These are phyloP conservation scores for Fomitopsis betulina DNA, from an alignment of 1,284 basidiomycete genomes.

Conservation along the genomic window DNA sequence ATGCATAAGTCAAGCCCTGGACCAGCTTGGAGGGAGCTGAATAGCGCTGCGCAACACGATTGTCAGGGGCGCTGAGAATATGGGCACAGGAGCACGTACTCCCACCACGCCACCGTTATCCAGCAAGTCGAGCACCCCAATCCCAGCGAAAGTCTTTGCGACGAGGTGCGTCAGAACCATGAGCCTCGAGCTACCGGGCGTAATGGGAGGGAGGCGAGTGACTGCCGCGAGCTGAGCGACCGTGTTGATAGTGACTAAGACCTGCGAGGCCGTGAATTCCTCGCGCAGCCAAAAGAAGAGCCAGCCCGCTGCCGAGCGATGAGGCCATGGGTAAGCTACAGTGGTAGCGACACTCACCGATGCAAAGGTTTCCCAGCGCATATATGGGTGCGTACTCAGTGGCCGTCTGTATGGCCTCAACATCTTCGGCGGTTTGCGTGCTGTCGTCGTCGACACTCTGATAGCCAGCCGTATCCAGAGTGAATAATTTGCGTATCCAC, in stretches of 20 bases:
- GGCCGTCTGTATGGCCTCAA: constrained; percentile 16
- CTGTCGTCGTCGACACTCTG: constrained; percentile 4
- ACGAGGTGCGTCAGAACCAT: constrained; percentile 27
- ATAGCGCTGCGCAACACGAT: constrained; percentile 9
- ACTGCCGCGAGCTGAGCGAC: constrained; percentile 29
- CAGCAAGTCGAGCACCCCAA: constrained; percentile 31
- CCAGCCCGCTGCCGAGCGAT: constrained; percentile 25
- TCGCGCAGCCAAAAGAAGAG: constrained; percentile 31
- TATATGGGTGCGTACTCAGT: constrained; percentile 29
- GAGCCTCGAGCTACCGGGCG: constrained; percentile 15
- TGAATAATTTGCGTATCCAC: constrained; percentile 28
- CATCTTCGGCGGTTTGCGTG: constrained; percentile 10
- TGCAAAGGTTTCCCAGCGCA: constrained; percentile 31
- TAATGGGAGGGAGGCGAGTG: constrained; percentile 21
- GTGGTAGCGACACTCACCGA: constrained; percentile 18
- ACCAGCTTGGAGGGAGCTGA: constrained; percentile 15
- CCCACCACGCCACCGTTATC: constrained; percentile 29
- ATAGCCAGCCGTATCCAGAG: constrained; percentile 12
- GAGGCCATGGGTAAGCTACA: background rate
- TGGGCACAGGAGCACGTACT: constrained; percentile 13
- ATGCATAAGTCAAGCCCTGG: constrained; percentile 19
- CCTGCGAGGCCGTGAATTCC: constrained; percentile 26
- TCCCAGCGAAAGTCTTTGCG: constrained; percentile 30
- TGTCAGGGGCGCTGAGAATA: background rate
- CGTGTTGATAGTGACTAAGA: constrained; percentile 29